Base-by-base conservation (phyloP, 2,329 filamentous ascomycete species). In the Trichoderma endophyticum region DNA sequence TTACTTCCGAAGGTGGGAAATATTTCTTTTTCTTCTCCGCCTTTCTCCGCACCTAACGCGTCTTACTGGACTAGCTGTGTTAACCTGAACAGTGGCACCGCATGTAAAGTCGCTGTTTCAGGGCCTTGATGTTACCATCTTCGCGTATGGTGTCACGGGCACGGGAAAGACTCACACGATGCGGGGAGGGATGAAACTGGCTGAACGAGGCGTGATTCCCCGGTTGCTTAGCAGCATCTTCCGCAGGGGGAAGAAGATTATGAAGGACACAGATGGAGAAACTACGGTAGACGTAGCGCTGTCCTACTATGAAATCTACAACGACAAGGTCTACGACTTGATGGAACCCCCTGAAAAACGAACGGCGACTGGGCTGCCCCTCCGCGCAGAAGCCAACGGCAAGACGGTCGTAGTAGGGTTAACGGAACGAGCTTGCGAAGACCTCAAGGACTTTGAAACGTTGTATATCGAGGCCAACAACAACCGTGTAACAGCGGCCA, bases 91-190 rank as follows among this genome's bases (percentile, higher is more conserved):
- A 97, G 95, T 98, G 76, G 88, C 93, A 54, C 94, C 95, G 2
- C 94, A 95, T 65, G 86, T 98, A 74, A 98, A 97, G 81, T 92
- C 96, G 70, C 89, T 98, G 11, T 98, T 98, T 83, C 91, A 91
- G 82, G 96, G 93, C 72, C 90, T 94, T 79, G 93, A 97, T 82
- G 89, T 95, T 56, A 97, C 94, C 12, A 89, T 97, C 71, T 97
- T 98, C 79, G 94, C 95, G 32, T 97, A 98, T 80, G 95, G 95
- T 73, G 93, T 95, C 73, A 97, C 95, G 0, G 95, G 95, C 61
- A 97, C 94, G 0, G 95, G 95, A 71, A 98, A 98, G 83, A 98
- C 95, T 73, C 93, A 97, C 82, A 98, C 95, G 3, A 97, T 98
- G 94, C 91, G 95, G 75, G 95, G 95, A 75, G 95, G 95, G 51